phyloP scores from a whole-genome alignment of 192 early-diverging fungal genomes.

The Gaertneriomyces sp. region DNA sequence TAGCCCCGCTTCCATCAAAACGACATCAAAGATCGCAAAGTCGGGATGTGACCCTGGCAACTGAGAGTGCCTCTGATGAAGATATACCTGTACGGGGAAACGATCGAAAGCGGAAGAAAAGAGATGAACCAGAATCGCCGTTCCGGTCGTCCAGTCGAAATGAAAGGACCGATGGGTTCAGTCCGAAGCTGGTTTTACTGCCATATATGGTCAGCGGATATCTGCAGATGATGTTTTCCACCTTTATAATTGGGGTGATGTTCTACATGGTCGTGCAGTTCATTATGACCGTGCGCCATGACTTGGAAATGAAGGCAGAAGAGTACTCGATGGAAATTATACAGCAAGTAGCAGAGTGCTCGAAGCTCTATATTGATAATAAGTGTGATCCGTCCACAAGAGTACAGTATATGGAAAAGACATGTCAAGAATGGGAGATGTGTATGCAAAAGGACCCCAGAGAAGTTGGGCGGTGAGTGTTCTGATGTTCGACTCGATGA shows the following conservation, averaged over 20 bases:
- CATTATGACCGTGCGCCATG: conserved; percentile 65
- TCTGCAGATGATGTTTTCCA: conserved; percentile 69
- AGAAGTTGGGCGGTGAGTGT: conserved; percentile 54
- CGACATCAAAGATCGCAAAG: too few species aligned
- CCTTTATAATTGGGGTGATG: conserved; percentile 54
- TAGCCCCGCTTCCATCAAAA: too few species aligned
- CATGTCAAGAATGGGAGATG: conserved; percentile 59
- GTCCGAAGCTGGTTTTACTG: conserved; percentile 14
- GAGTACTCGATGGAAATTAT: conserved; percentile 59
- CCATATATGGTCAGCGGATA: conserved; percentile 55
- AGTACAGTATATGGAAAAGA: conserved; percentile 54
- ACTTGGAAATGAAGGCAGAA: conserved; percentile 66
- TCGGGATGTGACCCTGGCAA: too few species aligned
- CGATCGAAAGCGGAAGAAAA: conserved; percentile 15
- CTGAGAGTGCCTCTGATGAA: conserved; percentile 11
- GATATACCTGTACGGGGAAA: conserved; percentile 14
- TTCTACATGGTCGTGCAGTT: conserved; percentile 66
- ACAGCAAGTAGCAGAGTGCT: conserved; percentile 61
- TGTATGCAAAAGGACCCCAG: conserved; percentile 61
- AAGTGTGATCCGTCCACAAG: conserved; percentile 54
- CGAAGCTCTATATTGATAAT: conserved; percentile 59
- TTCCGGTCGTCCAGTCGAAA: not conserved
- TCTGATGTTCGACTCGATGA: not conserved
- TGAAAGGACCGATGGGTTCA: not conserved
- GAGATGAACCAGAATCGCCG: not conserved